Conservation (phyloP, 495 filamentous ascomycete species). For the Jackrogersella multiformis region DNA sequence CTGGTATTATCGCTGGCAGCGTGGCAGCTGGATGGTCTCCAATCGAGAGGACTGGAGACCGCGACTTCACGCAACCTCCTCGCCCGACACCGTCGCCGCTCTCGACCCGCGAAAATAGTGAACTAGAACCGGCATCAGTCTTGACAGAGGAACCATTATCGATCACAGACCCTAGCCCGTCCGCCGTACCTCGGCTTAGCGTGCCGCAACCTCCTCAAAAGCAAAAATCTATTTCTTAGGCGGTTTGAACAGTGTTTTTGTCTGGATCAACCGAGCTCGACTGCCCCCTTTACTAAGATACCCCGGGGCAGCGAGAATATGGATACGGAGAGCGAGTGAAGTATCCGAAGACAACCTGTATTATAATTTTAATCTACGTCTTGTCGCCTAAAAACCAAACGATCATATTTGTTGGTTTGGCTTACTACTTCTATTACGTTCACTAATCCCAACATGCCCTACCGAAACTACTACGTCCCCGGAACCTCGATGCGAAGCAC, state of each 20-base stretch:
- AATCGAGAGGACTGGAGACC: slow-evolving; percentile 63
- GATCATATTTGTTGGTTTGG: not conserved
- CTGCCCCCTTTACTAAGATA: slow-evolving; percentile 10
- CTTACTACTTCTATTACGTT: slow-evolving; percentile 20
- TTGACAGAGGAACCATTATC: slow-evolving; percentile 54
- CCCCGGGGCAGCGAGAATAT: slow-evolving; percentile 9
- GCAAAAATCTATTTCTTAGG: slow-evolving; percentile 50
- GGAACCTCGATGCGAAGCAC: slow-evolving; percentile 3
- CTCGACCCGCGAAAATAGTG: slow-evolving; percentile 38
- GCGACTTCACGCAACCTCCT: slow-evolving; percentile 40
- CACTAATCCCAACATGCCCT: not conserved
- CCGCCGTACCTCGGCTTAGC: slow-evolving; percentile 53
- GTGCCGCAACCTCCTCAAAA: slow-evolving; percentile 54
- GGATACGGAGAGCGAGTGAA: slow-evolving; percentile 13
- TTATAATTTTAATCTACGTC: slow-evolving; percentile 34
- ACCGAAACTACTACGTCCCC: not conserved
- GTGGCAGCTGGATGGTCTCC: slow-evolving; percentile 88
- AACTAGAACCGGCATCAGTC: slow-evolving; percentile 32
- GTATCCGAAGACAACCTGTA: slow-evolving; percentile 33
- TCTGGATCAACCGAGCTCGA: slow-evolving; percentile 27
- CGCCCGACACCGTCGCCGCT: slow-evolving; percentile 44
- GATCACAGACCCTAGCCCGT: slow-evolving; percentile 39
- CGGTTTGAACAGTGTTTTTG: slow-evolving; percentile 42
- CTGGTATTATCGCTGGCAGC: slow-evolving; percentile 86
- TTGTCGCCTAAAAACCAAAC: slow-evolving; percentile 7